Base-by-base conservation (phyloP, 139 green algal genomes). In the Closterium sp. region DNA sequence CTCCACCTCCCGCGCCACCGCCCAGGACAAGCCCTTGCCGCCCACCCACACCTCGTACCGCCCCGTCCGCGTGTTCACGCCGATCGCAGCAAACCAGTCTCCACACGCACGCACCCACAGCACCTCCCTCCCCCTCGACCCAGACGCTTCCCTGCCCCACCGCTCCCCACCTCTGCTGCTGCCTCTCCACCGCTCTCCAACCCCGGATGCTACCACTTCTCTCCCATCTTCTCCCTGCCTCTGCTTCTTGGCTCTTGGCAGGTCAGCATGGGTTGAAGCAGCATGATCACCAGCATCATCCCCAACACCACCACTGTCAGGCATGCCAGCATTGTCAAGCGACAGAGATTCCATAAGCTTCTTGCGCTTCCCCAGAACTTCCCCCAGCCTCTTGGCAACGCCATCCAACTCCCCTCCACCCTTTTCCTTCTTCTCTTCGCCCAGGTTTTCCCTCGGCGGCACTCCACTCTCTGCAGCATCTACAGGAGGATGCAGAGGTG, bases 51-150 rank as follows among this genome's bases (percentile, higher is more conserved):
- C 50, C 50, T 73, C 50, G 50, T 73, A 73, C 50, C 50, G 50
- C 50, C 50, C 50, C 10, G 50, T 73, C 86, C 86, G 31, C 86
- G 31, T 70, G 86, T 38, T 89, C 19, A 89, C 86, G 17, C 31
- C 86, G 31, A 89, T 34, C 0, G 17, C 86, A 34, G 17, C 31
- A 89, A 89, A 89, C 31, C 31, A 89, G 17, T 24, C 31, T 9
- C 86, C 86, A 89, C 31, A 89, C 86, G 86, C 86, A 2, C 86
- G 13, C 31, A 89, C 86, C 86, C 86, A 89, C 31, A 89, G 86
- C 31, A 89, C 86, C 86, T 89, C 86, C 86, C 31, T 34, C 86
- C 86, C 31, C 70, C 50, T 73, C 50, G 17, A 22, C 50, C 50
- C 10, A 73, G 50, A 73, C 17, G 17, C 50, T 21, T 73, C 50